A percentile compares a stretch with the other conserved stretches of the same genome.
Evolutionary conservation across 2,329 filamentous ascomycete species (phyloP).

Genomic region (Fusarium irregulare): DNA sequence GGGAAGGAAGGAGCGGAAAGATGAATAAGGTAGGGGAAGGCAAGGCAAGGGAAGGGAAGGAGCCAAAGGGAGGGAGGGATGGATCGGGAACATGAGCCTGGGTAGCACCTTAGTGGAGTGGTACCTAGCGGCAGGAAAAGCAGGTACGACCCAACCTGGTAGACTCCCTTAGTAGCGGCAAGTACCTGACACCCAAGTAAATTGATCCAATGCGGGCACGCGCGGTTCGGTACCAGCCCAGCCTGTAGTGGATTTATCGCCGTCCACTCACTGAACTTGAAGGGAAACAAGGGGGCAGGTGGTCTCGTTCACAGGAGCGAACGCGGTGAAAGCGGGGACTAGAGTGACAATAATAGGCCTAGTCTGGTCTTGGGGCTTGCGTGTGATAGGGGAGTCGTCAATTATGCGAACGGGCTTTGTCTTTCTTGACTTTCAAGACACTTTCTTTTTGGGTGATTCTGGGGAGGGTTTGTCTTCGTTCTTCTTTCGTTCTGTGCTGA

Average conservation of each 20-base stretch:
- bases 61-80: slow-evolving; percentile 30
- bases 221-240: slow-evolving; percentile 21
- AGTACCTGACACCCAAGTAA: slow-evolving; percentile 21
- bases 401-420: slow-evolving; percentile 12
- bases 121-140: slow-evolving; percentile 15
- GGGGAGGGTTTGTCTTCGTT: neutral
- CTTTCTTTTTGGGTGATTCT: neutral
- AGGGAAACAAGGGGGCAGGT: slow-evolving; percentile 25
- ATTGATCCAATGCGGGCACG: slow-evolving; percentile 17
- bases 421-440: neutral
- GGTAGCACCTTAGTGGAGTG: slow-evolving; percentile 14
- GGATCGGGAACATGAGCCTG: slow-evolving; percentile 27
- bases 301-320: slow-evolving; percentile 21
- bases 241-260: neutral
- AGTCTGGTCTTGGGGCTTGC: slow-evolving; percentile 34
- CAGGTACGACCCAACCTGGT: slow-evolving; percentile 30
- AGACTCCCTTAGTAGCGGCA: slow-evolving; percentile 11
- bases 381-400: slow-evolving; percentile 33
- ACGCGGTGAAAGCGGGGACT: slow-evolving; percentile 34
- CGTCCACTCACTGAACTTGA: slow-evolving; percentile 5
- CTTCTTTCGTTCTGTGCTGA: neutral
- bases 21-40: slow-evolving; percentile 1
- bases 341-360: slow-evolving; percentile 35
- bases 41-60: slow-evolving; percentile 4
- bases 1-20: slow-evolving; percentile 6